phyloP scores from a whole-genome alignment of 306 rosid genomes.

The Prunus persica region Prunus_persica_NCBIv2 NC_034010.1:19809001-19809500 shows the following conservation, averaged over 20 bases:
- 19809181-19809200: too few species aligned
- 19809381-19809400: neutral
- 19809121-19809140: too few species aligned
- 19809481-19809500: neutral
- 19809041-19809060: too few species aligned
- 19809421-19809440: neutral
- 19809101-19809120: too few species aligned
- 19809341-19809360: neutral
- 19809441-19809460: neutral
- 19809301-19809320: neutral
- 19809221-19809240: rapidly evolving
- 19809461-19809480: neutral
- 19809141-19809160: too few species aligned
- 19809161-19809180: too few species aligned
- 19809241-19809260: too few species aligned
- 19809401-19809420: neutral
- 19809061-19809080: too few species aligned
- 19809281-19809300: too few species aligned
- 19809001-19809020: neutral
- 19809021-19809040: neutral
- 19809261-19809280: too few species aligned
- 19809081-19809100: too few species aligned
- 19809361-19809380: neutral
- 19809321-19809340: neutral
- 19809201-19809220: too few species aligned